Percentiles rank a stretch among this genome's conserved stretches.
Conservation (phyloP, 176 grass and related monocot genomes). For the Bolboschoenus planiculmis region DNA sequence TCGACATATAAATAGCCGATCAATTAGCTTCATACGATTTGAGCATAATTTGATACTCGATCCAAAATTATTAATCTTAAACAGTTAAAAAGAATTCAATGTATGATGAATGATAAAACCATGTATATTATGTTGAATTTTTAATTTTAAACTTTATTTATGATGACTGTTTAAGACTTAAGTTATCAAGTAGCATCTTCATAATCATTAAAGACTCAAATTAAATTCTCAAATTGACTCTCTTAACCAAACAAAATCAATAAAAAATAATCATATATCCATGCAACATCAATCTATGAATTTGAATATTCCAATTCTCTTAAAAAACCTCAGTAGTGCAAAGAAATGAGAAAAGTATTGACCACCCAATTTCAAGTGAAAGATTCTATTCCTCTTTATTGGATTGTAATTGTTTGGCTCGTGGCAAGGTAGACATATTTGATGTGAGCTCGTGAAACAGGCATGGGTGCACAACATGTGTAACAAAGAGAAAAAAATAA, state of each 20-base stretch:
- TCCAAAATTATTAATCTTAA: background rate
- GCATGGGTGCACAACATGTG: slow-evolving; percentile 1
- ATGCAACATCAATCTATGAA: background rate
- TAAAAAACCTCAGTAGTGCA: background rate
- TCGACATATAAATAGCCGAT: background rate
- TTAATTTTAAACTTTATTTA: too few relatives aligned
- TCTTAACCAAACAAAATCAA: background rate
- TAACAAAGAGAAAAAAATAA: background rate
- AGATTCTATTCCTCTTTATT: background rate
- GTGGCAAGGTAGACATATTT: background rate
- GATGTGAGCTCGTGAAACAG: background rate
- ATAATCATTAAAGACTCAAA: background rate
- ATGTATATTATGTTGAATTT: background rate
- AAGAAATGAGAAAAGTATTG: background rate
- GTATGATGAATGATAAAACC: too few relatives aligned
- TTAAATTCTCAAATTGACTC: background rate
- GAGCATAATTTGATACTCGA: background rate
- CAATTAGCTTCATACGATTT: background rate
- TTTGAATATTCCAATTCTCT: background rate
- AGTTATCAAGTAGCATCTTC: background rate
- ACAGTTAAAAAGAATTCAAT: too few relatives aligned
- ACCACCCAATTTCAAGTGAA: background rate
- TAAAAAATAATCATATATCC: background rate
- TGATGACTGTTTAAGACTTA: too few relatives aligned
- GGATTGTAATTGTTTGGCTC: background rate